Base-by-base conservation (phyloP, 306 rosid genomes). In the Vigna nakashimae region DNA sequence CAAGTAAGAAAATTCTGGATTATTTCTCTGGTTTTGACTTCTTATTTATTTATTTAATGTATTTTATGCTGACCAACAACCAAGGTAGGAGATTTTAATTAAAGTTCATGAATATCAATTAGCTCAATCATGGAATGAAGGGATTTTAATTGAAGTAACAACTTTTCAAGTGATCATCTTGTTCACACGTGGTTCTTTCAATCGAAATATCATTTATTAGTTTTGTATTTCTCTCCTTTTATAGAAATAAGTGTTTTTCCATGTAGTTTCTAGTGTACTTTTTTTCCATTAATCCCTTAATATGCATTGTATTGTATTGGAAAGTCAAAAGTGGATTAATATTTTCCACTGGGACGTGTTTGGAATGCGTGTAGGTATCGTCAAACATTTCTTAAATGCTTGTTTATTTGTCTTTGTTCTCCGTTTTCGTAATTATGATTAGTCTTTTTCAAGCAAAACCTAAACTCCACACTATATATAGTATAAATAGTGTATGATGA, bases 321-420 rank as follows among this genome's bases (percentile, higher is more conserved):
- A 45, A 55, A 66, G 75, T 85, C 78, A 49, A 78, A 73, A 78
- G 32, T 64, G 18, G 36, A 55, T 51, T 71, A 16, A 58, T 34
- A 80, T 65, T 84, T 83, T 84, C 79, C 82, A 84, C 16, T n/a
- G 1, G 3, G 2, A 38, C 9, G 34, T 63, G 28, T 69, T 79
- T 74, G 56, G 81, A 60, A 58, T 3, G 26, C 64, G 49, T 49
- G 13, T 46, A n/a, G 49, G 69, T 24, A 43, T 26, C 68, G 45
- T 49, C 40, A 26, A 2, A 53, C 28, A 1, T 22, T 66, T 74
- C 60, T 68, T 7, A 9, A 71, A 40, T 66, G 73, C 59, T 18
- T 50, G 67, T 40, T 30, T 4, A 32, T 9, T 52, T 58, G 22
- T 30, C 34, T 30, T 30, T 30, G 0, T 48, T 63, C 48, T n/a